Percentiles rank a stretch among this genome's conserved stretches.
Evolutionary conservation across 164 flowering plant species (phyloP).

Genomic region (Akebia trifoliata): DNA sequence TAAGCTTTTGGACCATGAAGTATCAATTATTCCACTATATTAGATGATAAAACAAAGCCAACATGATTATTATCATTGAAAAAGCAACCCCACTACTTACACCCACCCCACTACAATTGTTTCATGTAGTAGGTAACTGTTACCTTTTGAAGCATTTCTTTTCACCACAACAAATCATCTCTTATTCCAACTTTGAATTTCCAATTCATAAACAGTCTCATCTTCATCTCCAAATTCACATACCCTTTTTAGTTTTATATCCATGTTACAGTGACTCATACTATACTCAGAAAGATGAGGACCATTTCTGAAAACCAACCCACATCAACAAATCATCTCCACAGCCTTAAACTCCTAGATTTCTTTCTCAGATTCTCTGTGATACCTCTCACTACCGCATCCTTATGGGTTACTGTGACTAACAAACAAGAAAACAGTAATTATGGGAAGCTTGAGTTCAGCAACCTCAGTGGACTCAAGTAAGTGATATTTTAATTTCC

Average conservation of each 20-base stretch:
- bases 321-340: slow-evolving; percentile 13
- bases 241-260: not conserved
- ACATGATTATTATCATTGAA: slow-evolving; percentile 17
- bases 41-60: slow-evolving; percentile 7
- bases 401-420: slow-evolving; percentile 67
- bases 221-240: not conserved
- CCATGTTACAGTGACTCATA: slow-evolving; percentile 1
- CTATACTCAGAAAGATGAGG: slow-evolving; percentile 26
- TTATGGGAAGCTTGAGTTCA: slow-evolving; percentile 68
- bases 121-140: not conserved
- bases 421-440: slow-evolving; percentile 45
- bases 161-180: slow-evolving; percentile 3
- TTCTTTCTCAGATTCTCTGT: slow-evolving; percentile 52
- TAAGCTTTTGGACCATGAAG: not conserved
- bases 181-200: not conserved
- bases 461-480: slow-evolving; percentile 63
- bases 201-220: not conserved
- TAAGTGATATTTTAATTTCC: slow-evolving; percentile 18
- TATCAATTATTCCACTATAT: slow-evolving; percentile 11
- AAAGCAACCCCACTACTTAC: slow-evolving; percentile 27
- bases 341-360: slow-evolving; percentile 46
- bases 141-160: not conserved
- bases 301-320: slow-evolving; percentile 21
- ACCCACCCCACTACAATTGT: slow-evolving; percentile 20
- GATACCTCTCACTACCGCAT: slow-evolving; percentile 59